Evolutionary conservation across 2,329 filamentous ascomycete genomes (phyloP).

Genomic region (Pseudogymnoascus sp.): DNA sequence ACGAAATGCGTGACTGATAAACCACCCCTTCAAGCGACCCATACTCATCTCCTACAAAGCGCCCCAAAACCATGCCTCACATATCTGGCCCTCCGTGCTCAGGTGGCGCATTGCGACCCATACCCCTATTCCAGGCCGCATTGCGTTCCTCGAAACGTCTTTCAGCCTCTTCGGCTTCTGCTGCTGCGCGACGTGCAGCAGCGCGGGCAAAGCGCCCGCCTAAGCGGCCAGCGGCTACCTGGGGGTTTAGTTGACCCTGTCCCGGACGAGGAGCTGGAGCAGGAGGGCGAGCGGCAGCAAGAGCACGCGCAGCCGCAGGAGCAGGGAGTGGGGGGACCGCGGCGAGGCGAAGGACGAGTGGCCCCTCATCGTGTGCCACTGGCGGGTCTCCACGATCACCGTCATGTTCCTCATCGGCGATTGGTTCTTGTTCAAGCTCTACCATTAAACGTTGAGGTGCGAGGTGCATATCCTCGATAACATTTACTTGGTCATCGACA

Average conservation of each 20-base stretch:
- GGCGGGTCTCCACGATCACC: background rate
- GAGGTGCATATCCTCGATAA: background rate
- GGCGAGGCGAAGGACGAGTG: conserved; percentile 27
- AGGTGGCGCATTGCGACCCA: background rate
- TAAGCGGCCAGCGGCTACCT: background rate
- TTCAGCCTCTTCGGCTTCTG: background rate
- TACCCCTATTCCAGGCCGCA: conserved; percentile 3
- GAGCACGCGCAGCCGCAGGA: conserved; percentile 13
- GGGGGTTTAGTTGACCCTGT: background rate
- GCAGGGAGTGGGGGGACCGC: conserved; percentile 17
- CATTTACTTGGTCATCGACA: background rate
- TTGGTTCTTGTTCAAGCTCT: conserved; percentile 9
- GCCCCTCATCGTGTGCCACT: conserved; percentile 23
- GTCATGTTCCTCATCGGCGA: background rate
- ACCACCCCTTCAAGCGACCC: background rate
- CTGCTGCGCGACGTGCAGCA: background rate
- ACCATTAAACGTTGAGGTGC: background rate
- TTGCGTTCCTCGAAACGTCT: background rate
- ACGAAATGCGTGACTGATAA: background rate
- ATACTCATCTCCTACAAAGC: background rate
- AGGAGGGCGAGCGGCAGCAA: conserved; percentile 12
- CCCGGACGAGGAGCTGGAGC: conserved; percentile 14
- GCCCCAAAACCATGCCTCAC: background rate
- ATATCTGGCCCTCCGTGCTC: background rate
- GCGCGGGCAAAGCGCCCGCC: background rate